phyloP scores from a whole-genome alignment of 768 basidiomycete genomes.

The Phylloporus arenicola region DNA sequence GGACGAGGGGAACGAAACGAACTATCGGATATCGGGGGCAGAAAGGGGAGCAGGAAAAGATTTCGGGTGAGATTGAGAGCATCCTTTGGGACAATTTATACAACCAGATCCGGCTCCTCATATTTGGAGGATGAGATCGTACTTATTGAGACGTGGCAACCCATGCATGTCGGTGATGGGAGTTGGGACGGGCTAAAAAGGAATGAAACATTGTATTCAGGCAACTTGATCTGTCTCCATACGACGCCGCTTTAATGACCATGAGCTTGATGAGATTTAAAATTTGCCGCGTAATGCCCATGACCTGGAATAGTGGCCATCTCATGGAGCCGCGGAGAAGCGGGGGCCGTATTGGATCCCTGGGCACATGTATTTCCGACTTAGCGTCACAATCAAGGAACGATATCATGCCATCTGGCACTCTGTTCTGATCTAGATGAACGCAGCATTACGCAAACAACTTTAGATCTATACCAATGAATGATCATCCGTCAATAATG shows the following conservation, averaged over 20 bases:
- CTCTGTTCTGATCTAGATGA: slow-evolving; percentile 5
- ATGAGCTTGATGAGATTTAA: neutral
- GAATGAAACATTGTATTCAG: neutral
- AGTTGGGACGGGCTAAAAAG: neutral
- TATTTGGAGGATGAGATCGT: neutral
- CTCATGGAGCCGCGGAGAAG: neutral
- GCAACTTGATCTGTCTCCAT: neutral
- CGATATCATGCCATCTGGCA: neutral
- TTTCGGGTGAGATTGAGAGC: neutral
- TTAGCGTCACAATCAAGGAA: neutral
- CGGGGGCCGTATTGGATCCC: neutral
- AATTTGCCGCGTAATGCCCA: neutral
- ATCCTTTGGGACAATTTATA: slow-evolving; percentile 9
- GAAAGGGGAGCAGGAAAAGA: neutral
- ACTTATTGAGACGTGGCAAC: neutral
- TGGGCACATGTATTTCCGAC: neutral
- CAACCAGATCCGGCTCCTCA: neutral
- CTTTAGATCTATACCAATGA: slow-evolving; percentile 6
- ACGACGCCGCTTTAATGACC: too few relatives aligned
- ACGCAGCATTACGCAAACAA: slow-evolving; percentile 8
- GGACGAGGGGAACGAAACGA: neutral
- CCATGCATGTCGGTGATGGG: neutral
- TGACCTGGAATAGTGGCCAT: neutral
- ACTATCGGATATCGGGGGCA: neutral
- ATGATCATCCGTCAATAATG: slow-evolving; percentile 9